phyloP scores from a whole-genome alignment of 352 stramenopile species.

The Pythium folliculosum region DNA sequence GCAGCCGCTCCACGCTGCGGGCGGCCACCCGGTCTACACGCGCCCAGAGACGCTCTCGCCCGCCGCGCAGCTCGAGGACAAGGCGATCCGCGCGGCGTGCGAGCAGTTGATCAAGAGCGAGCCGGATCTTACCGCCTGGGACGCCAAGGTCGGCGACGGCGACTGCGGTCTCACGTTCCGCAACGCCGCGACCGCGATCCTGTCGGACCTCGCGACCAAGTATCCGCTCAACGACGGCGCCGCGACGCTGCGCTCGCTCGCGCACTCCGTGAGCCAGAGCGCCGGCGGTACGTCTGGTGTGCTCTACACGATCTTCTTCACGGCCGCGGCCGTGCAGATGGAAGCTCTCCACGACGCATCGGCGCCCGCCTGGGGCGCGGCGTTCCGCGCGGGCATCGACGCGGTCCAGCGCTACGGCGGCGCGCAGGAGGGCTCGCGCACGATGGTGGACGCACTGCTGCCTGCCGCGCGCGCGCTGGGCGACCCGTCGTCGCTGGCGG shows the following conservation, averaged over 20 bases:
- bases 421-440: conserved; percentile 92
- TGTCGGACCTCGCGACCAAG: conserved; percentile 51
- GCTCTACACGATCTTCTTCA: conserved; percentile 94
- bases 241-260: conserved; percentile 58
- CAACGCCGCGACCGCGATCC: conserved; percentile 88
- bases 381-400: conserved; percentile 77
- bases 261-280: conserved; percentile 66
- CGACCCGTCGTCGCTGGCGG: conserved; percentile 15
- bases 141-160: conserved; percentile 96
- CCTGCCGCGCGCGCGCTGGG: conserved; percentile 73
- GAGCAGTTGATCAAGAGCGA: conserved; percentile 87
- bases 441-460: conserved; percentile 96
- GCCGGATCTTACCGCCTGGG: conserved; percentile 92
- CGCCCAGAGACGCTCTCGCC: conserved; percentile 49
- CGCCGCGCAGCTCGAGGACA: conserved; percentile 47
- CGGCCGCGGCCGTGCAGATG: conserved; percentile 54
- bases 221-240: conserved; percentile 71
- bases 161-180: conserved; percentile 97
- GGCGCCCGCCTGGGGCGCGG: conserved; percentile 45
- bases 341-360: conserved; percentile 40
- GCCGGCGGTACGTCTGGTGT: conserved; percentile 94
- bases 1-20: conserved; percentile 21
- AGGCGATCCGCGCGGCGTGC: conserved; percentile 65
- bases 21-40: conserved; percentile 31
- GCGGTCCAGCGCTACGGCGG: conserved; percentile 92